Evolutionary conservation across 768 basidiomycete species (phyloP).

Genomic region (Leccinum arenicola): DNA sequence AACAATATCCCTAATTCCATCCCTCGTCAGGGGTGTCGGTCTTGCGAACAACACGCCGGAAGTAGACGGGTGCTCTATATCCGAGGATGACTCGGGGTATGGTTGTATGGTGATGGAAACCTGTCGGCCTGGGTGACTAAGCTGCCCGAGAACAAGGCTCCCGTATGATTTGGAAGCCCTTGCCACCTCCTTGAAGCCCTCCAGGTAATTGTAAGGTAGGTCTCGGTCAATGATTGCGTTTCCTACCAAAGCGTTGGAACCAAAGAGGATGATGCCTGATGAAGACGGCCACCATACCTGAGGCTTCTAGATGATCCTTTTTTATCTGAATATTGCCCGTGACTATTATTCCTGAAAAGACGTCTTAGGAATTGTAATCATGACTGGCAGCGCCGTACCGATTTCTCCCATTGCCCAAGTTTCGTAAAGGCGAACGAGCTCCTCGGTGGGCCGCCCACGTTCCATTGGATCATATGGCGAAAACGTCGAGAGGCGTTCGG

Average conservation of each 20-base stretch:
- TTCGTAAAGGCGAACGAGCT: constrained; percentile 33
- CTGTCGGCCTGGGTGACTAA: constrained; percentile 34
- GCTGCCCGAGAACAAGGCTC: constrained; percentile 31
- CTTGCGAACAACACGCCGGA: constrained; percentile 32
- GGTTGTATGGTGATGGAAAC: constrained; percentile 35
- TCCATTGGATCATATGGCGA: constrained; percentile 28
- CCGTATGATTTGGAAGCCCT: constrained; percentile 31
- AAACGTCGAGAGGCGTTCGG: constrained; percentile 34
- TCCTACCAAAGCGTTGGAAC: constrained; percentile 15
- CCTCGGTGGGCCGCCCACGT: constrained; percentile 33
- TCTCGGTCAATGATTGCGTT: constrained; percentile 33
- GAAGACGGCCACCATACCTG: constrained; percentile 18
- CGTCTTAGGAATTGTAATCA: constrained; percentile 2
- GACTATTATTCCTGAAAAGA: constrained; percentile 28
- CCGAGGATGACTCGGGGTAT: constrained; percentile 34
- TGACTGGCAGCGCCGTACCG: constrained; percentile 14
- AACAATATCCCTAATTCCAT: constrained; percentile 50
- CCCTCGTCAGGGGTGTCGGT: constrained; percentile 38
- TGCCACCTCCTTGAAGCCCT: constrained; percentile 21
- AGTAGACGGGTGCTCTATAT: constrained; percentile 32
- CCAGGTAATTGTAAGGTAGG: constrained; percentile 23
- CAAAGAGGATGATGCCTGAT: background rate
- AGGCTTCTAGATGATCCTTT: constrained; percentile 33
- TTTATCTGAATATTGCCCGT: constrained; percentile 36
- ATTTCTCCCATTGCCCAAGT: constrained; percentile 33